A percentile compares a stretch with the other conserved stretches of the same genome.
Evolutionary conservation across 345 rosid species (phyloP).

Genomic region (Gossypium bickii): DNA sequence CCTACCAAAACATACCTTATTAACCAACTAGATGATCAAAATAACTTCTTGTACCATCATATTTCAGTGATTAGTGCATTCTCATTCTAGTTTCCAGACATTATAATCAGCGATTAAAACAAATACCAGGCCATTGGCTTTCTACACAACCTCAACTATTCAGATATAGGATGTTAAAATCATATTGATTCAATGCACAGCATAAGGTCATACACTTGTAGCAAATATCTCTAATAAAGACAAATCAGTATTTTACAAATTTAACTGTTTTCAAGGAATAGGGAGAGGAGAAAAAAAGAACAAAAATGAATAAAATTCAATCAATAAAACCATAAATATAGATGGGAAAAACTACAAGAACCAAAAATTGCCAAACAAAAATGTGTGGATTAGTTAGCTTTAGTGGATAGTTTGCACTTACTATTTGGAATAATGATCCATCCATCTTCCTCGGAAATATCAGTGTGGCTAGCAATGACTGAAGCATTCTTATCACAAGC

Average conservation of each 20-base stretch:
- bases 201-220: neutral
- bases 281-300: neutral
- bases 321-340: neutral
- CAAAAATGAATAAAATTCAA: neutral
- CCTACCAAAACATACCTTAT: neutral
- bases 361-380: neutral
- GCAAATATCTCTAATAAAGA: neutral
- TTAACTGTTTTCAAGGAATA: neutral
- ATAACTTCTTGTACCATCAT: neutral
- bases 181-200: neutral
- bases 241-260: neutral
- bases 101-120: neutral
- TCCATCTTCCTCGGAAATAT: constrained; percentile 87
- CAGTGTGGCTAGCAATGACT: constrained; percentile 47
- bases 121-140: neutral
- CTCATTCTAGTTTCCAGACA: neutral
- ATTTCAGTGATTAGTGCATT: neutral
- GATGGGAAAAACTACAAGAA: neutral
- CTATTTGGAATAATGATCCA: constrained; percentile 84
- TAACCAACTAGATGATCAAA: neutral
- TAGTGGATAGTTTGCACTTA: constrained; percentile 42
- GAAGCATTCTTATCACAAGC: constrained; percentile 31
- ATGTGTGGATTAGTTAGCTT: neutral
- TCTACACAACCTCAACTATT: constrained; percentile 4
- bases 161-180: neutral